These are phyloP conservation scores for Aspergillus clavatus DNA, from an alignment of 2,329 filamentous ascomycete genomes.

Conservation along the genomic window DNA sequence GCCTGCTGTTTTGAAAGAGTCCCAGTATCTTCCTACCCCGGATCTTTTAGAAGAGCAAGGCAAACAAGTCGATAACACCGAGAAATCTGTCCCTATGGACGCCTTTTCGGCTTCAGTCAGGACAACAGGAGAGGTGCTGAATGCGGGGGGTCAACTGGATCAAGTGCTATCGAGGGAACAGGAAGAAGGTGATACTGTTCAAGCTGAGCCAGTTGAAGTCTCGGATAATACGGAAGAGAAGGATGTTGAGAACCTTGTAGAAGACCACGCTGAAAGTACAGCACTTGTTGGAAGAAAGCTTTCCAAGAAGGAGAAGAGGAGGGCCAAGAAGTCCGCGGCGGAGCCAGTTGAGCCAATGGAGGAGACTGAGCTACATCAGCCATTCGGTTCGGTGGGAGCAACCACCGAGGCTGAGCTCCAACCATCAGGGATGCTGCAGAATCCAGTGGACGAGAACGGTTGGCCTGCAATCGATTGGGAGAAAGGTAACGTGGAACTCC, in stretches of 20 bases:
- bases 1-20: background rate
- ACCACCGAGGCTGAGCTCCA: slow-evolving; percentile 4
- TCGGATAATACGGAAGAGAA: slow-evolving; percentile 12
- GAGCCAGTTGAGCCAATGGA: slow-evolving; percentile 6
- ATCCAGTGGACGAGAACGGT: slow-evolving; percentile 26
- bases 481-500: slow-evolving; percentile 20
- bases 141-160: background rate
- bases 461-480: slow-evolving; percentile 39
- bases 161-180: background rate
- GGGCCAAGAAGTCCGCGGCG: slow-evolving; percentile 24
- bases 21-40: background rate
- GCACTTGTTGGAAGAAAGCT: slow-evolving; percentile 20
- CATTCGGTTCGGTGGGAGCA: background rate
- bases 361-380: slow-evolving; percentile 3
- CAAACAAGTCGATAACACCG: background rate
- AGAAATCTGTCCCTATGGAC: slow-evolving; percentile 7
- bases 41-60: background rate
- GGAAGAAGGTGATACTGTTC: slow-evolving; percentile 3
- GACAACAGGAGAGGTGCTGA: background rate
- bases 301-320: slow-evolving; percentile 37
- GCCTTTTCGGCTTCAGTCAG: background rate
- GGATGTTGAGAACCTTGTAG: slow-evolving; percentile 6
- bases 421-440: slow-evolving; percentile 1
- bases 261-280: slow-evolving; percentile 4
- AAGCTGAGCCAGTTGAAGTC: slow-evolving; percentile 3